Conservation (phyloP, 2,329 filamentous ascomycete genomes). For the Pleoardoris graminearum region DNA sequence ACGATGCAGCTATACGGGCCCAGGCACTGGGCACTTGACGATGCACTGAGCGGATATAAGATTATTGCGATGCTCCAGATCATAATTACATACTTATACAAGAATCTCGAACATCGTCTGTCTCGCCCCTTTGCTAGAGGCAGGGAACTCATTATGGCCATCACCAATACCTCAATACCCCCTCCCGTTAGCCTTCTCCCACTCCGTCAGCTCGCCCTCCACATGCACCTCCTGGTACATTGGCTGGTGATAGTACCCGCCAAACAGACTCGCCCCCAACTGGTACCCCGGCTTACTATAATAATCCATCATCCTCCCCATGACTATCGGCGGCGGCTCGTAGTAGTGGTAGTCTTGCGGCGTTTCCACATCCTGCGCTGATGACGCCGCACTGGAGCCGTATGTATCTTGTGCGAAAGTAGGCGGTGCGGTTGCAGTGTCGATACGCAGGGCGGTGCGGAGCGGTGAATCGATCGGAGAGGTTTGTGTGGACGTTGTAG, state of each 20-base stretch:
- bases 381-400: slow-evolving; percentile 18
- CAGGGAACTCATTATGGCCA: no score
- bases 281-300: slow-evolving; percentile 40
- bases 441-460: slow-evolving; percentile 5
- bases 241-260: slow-evolving; percentile 21
- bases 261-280: slow-evolving; percentile 35
- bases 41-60: no score
- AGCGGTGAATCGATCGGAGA: not conserved
- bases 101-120: no score
- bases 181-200: slow-evolving; percentile 8
- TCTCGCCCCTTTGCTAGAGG: no score
- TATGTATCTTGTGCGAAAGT: slow-evolving; percentile 10
- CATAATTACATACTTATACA: no score
- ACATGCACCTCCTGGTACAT: slow-evolving; percentile 19
- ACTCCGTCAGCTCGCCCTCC: slow-evolving; percentile 16
- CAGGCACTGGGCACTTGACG: no score
- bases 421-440: slow-evolving; percentile 11
- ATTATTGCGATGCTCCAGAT: no score
- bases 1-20: no score
- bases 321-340: slow-evolving; percentile 18
- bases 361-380: slow-evolving; percentile 19
- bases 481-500: not conserved
- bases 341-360: slow-evolving; percentile 14
- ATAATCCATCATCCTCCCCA: slow-evolving; percentile 39
- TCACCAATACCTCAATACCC: not conserved